These are phyloP conservation scores for Epichloe hybrida DNA, from an alignment of 2,329 filamentous ascomycete genomes.

Conservation along the genomic window DNA sequence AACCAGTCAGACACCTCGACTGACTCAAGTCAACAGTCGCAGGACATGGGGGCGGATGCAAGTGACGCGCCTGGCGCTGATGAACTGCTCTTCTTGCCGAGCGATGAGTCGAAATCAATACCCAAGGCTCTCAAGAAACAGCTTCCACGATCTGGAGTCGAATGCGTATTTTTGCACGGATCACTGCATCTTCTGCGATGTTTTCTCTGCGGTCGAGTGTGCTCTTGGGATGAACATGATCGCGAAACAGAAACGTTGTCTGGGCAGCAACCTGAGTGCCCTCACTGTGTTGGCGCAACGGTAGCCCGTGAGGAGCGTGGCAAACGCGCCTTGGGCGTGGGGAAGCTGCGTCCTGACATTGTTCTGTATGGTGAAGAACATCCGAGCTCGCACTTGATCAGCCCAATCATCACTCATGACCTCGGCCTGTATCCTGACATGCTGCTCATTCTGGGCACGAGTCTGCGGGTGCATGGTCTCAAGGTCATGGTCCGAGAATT, in stretches of 20 bases:
- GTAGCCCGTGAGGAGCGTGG: slow-evolving; percentile 49
- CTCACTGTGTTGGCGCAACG: slow-evolving; percentile 49
- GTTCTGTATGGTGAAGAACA: slow-evolving; percentile 65
- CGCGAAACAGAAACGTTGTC: slow-evolving; percentile 43
- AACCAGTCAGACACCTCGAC: not conserved
- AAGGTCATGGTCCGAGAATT: slow-evolving; percentile 61
- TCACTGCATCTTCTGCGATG: slow-evolving; percentile 53
- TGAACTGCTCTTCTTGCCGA: slow-evolving; percentile 9
- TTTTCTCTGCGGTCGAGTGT: slow-evolving; percentile 44
- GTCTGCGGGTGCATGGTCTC: slow-evolving; percentile 55
- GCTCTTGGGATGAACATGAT: slow-evolving; percentile 44
- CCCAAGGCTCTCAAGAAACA: slow-evolving; percentile 12
- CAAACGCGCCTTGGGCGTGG: slow-evolving; percentile 53
- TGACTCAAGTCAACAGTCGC: slow-evolving; percentile 5
- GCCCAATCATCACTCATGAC: slow-evolving; percentile 55
- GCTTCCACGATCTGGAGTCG: slow-evolving; percentile 31
- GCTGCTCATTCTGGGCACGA: slow-evolving; percentile 57
- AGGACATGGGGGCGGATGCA: slow-evolving; percentile 6
- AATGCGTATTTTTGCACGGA: slow-evolving; percentile 59
- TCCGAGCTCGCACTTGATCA: slow-evolving; percentile 53
- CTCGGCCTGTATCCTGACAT: slow-evolving; percentile 50
- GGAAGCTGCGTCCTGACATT: slow-evolving; percentile 57
- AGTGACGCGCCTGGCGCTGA: slow-evolving; percentile 1
- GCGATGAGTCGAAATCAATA: slow-evolving; percentile 8
- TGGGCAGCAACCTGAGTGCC: slow-evolving; percentile 54